These are phyloP conservation scores for Penicillium janthinellum DNA, from an alignment of 2,329 filamentous ascomycete species.

Conservation along the genomic window DNA sequence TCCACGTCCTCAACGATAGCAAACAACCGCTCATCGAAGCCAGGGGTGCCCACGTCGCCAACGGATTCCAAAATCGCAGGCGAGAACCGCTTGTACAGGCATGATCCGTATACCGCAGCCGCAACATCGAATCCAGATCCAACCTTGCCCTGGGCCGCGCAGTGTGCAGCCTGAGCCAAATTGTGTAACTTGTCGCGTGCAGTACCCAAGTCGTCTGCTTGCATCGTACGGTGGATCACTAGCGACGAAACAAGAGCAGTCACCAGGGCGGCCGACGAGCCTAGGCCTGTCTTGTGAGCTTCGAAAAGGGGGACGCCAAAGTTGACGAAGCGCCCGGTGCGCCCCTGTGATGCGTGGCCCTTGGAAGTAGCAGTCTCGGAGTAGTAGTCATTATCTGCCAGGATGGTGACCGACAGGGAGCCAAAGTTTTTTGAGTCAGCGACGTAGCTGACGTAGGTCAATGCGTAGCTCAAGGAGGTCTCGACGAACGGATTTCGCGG, in stretches of 20 bases:
- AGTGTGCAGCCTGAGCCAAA: constrained; percentile 89
- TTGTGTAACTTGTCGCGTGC: constrained; percentile 76
- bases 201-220: constrained; percentile 46
- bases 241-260: constrained; percentile 70
- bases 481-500: constrained; percentile 84
- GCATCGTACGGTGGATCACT: constrained; percentile 47
- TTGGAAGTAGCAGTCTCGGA: constrained; percentile 62
- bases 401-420: constrained; percentile 76
- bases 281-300: constrained; percentile 94
- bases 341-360: constrained; percentile 35
- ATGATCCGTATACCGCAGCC: constrained; percentile 87
- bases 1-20: constrained; percentile 65
- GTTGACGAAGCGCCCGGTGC: constrained; percentile 65
- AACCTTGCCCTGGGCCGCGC: constrained; percentile 93
- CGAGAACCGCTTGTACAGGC: constrained; percentile 89
- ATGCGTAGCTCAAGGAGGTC: constrained; percentile 81
- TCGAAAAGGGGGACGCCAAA: constrained; percentile 74
- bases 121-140: constrained; percentile 96
- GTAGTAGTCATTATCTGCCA: constrained; percentile 97
- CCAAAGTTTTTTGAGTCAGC: constrained; percentile 59
- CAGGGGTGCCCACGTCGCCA: constrained; percentile 65
- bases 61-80: constrained; percentile 69
- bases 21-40: constrained; percentile 68
- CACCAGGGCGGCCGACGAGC: constrained; percentile 90
- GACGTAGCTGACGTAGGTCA: constrained; percentile 70